A percentile compares a stretch with the other conserved stretches of the same genome.
Conservation (phyloP, 345 rosid genomes). For the Triadica sebifera region DNA sequence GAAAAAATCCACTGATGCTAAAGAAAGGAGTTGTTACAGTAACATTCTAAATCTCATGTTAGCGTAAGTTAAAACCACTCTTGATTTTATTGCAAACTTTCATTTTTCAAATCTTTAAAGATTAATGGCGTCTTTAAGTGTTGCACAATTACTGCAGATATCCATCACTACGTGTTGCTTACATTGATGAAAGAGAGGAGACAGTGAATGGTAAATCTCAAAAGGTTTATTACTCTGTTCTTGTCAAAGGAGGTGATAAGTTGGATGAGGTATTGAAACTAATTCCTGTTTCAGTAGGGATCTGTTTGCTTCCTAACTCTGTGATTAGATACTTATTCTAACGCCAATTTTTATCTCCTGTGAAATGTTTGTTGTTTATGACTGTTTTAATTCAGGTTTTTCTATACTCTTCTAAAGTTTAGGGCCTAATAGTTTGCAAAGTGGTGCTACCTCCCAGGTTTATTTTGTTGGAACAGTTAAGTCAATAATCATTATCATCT, state of each 20-base stretch:
- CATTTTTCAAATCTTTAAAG: neutral
- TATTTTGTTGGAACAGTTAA: neutral
- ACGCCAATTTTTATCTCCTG: neutral
- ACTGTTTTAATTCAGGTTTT: neutral
- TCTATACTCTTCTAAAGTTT: neutral
- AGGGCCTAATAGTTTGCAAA: neutral
- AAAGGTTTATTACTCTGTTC: conserved; percentile 76
- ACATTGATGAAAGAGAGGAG: conserved; percentile 82
- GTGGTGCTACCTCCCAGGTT: neutral
- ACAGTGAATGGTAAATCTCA: conserved; percentile 47
- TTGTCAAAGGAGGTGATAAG: conserved; percentile 77
- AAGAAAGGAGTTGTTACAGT: conserved; percentile 63
- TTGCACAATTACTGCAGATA: conserved; percentile 43
- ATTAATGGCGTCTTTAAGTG: conserved; percentile 17
- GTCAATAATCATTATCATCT: neutral
- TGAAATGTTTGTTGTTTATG: neutral
- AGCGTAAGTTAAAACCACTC: conserved; percentile 45
- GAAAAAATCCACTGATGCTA: conserved; percentile 57
- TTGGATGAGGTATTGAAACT: conserved; percentile 65
- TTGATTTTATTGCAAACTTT: conserved; percentile 2
- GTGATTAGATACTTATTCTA: neutral
- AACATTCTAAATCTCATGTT: conserved; percentile 88
- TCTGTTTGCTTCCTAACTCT: neutral
- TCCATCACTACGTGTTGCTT: conserved; percentile 92
- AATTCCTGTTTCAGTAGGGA: conserved; percentile 12